phyloP scores from a whole-genome alignment of 2,329 filamentous ascomycete genomes.

The Diaporthe australafricana region DNA sequence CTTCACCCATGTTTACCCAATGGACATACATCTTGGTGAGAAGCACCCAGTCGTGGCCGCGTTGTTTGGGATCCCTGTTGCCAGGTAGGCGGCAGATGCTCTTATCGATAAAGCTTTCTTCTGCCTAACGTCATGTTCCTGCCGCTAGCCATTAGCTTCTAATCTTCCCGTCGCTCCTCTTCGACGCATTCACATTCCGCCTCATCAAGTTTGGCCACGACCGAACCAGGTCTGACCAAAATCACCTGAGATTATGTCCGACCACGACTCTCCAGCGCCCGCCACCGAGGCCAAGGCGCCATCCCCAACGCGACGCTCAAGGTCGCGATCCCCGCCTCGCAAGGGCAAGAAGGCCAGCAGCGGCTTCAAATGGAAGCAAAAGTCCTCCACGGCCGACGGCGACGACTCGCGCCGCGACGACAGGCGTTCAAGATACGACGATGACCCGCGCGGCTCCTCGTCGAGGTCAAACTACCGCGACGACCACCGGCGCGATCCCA shows the following conservation, averaged over 20 bases:
- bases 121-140: slow-evolving; percentile 12
- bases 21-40: too few relatives aligned
- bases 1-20: too few relatives aligned
- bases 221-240: background rate
- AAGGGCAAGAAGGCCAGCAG: slow-evolving; percentile 38
- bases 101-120: slow-evolving; percentile 26
- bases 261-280: slow-evolving; percentile 1
- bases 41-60: too few relatives aligned
- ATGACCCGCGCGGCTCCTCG: slow-evolving; percentile 17
- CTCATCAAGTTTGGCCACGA: background rate
- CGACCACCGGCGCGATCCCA: slow-evolving; percentile 47
- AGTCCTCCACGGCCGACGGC: slow-evolving; percentile 37
- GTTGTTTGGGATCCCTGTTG: too few relatives aligned
- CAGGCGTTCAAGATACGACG: slow-evolving; percentile 29
- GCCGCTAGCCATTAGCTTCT: background rate
- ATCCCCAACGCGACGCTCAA: slow-evolving; percentile 12
- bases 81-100: too few relatives aligned
- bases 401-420: slow-evolving; percentile 36
- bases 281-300: slow-evolving; percentile 23
- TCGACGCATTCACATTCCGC: background rate
- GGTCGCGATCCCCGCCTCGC: slow-evolving; percentile 28
- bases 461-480: slow-evolving; percentile 21
- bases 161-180: background rate
- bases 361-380: slow-evolving; percentile 47
- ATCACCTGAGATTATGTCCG: background rate